Evolutionary conservation across 164 flowering plant species (phyloP).

Genomic region (Platanus orientalis): DNA sequence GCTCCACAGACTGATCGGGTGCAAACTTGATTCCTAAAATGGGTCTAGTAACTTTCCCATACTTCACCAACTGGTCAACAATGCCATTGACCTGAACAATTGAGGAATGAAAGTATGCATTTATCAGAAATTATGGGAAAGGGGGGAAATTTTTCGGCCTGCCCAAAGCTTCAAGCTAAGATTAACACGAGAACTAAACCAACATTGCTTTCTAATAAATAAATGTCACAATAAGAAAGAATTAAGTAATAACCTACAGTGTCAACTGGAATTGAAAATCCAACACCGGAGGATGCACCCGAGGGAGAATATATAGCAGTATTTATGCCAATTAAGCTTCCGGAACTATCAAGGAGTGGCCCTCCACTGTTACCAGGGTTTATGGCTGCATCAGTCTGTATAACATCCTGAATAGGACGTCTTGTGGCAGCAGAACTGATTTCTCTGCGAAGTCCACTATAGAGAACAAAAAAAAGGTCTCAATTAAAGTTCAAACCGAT

Average conservation of each 20-base stretch:
- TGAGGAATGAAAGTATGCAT: not conserved
- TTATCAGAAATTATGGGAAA: not conserved
- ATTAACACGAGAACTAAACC: not conserved
- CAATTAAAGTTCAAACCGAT: no score
- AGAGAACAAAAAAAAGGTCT: conserved; percentile 10
- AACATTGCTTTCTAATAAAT: not conserved
- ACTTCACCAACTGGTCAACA: conserved; percentile 85
- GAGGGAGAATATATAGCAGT: conserved; percentile 98
- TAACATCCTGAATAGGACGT: conserved; percentile 96
- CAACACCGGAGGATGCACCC: conserved; percentile 98
- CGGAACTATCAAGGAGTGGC: conserved; percentile 94
- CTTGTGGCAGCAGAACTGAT: conserved; percentile 98
- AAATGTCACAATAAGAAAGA: not conserved
- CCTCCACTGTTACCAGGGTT: conserved; percentile 99
- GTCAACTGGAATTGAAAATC: conserved; percentile 96
- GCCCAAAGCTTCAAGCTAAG: not conserved
- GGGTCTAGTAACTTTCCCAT: conserved; percentile 93
- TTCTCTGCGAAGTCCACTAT: conserved; percentile 90
- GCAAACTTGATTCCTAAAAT: conserved; percentile 95
- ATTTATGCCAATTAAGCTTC: conserved; percentile 87
- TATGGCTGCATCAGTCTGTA: conserved; percentile 98
- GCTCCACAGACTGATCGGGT: conserved; percentile 98
- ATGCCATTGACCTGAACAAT: conserved; percentile 75
- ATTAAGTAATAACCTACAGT: conserved; percentile 47
- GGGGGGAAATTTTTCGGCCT: not conserved